Conservation (phyloP, 225 moss, liverwort and hornwort genomes). For the Antitrichia curtipendula region DNA sequence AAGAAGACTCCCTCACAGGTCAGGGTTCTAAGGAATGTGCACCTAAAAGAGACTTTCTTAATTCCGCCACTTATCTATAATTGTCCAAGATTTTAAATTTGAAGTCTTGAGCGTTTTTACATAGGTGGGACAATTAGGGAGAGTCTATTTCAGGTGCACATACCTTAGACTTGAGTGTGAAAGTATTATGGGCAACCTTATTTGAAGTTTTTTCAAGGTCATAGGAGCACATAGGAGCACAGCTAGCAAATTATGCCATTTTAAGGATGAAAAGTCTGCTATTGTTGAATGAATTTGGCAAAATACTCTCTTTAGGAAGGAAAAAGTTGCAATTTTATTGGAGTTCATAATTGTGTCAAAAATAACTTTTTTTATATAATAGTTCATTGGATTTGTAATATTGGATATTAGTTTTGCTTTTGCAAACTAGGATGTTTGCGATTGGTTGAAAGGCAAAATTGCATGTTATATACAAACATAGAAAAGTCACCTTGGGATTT, state of each 20-base stretch:
- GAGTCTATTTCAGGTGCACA: too few species aligned
- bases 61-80: background rate
- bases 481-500: rapidly evolving
- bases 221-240: too few species aligned
- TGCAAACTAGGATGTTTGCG: background rate
- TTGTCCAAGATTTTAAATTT: rapidly evolving
- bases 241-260: rapidly evolving
- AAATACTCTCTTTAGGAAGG: rapidly evolving
- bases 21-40: too few species aligned
- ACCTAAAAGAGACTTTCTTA: background rate
- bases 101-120: rapidly evolving
- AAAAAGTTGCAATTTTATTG: background rate
- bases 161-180: background rate
- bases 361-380: background rate
- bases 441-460: background rate
- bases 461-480: background rate
- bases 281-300: background rate
- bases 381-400: background rate
- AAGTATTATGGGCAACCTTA: background rate
- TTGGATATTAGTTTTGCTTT: background rate
- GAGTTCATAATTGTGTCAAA: rapidly evolving
- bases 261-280: too few species aligned
- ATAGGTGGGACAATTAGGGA: background rate
- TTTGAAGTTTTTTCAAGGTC: background rate
- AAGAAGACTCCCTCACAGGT: background rate